Evolutionary conservation across 129 eudicot genomes (phyloP).

Genomic region (Heracleum sosnowskyi): DNA sequence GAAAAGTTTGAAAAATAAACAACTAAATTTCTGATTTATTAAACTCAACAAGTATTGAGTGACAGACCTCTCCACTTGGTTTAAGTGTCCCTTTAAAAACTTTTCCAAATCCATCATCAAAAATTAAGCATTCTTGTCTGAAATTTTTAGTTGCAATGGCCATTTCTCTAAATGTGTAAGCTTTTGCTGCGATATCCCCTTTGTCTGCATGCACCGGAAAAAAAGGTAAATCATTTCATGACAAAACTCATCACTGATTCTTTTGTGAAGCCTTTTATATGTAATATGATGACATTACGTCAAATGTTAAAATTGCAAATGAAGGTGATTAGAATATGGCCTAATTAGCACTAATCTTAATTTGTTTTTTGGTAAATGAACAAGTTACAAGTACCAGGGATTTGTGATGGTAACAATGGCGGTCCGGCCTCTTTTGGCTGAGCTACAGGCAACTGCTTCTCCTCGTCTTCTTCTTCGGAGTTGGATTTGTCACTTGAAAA

Average conservation of each 20-base stretch:
- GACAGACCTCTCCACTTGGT: background rate
- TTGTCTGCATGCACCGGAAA: background rate
- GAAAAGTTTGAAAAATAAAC: background rate
- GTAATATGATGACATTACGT: background rate
- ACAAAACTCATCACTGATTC: no score
- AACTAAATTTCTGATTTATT: background rate
- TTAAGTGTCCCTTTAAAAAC: constrained; percentile 12
- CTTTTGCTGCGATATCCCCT: background rate
- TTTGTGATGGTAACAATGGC: background rate
- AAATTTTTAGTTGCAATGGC: constrained; percentile 10
- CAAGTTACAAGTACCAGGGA: background rate
- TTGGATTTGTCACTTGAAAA: constrained; percentile 4
- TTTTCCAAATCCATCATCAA: constrained; percentile 9
- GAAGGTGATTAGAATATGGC: background rate
- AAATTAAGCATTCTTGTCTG: background rate
- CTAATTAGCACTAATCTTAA: background rate
- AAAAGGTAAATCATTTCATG: background rate
- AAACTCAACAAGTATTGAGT: background rate
- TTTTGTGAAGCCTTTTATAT: background rate
- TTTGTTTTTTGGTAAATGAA: no score
- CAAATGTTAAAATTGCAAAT: background rate
- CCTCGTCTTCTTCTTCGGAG: background rate
- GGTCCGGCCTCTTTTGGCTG: background rate
- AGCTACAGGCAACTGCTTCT: background rate
- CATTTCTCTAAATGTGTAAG: constrained; percentile 2